Conservation (phyloP, 2,329 filamentous ascomycete genomes). For the Blastomyces parvus region DNA sequence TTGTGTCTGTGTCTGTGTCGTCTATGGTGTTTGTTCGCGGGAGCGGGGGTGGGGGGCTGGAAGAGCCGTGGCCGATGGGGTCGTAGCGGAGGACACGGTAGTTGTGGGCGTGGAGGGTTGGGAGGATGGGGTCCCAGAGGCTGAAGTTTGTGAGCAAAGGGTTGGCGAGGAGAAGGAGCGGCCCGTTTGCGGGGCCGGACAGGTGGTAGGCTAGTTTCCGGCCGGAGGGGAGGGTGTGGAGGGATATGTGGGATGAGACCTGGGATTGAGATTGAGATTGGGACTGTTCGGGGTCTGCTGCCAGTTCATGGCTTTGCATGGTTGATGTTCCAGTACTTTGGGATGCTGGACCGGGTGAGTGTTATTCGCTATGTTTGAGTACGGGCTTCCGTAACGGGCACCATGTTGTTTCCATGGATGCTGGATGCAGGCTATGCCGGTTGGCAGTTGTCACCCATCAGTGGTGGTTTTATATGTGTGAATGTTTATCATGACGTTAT, state of each 20-base stretch:
- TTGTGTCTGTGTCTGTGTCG: constrained; percentile 8
- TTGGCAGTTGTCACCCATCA: too few relatives aligned
- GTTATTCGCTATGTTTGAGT: too few relatives aligned
- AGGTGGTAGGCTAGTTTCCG: constrained; percentile 13
- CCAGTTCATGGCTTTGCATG: not conserved
- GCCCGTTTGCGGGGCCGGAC: constrained; percentile 16
- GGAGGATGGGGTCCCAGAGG: constrained; percentile 36
- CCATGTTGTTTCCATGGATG: too few relatives aligned
- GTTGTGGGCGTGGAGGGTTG: constrained; percentile 26
- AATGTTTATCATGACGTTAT: not conserved
- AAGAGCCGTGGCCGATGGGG: constrained; percentile 37
- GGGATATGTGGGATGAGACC: not conserved
- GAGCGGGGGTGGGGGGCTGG: constrained; percentile 22
- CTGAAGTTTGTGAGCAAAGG: constrained; percentile 31
- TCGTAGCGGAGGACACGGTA: constrained; percentile 39
- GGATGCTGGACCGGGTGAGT: too few relatives aligned
- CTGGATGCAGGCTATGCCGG: too few relatives aligned
- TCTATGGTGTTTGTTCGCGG: too few relatives aligned
- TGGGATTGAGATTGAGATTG: not conserved
- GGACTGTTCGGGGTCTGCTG: not conserved
- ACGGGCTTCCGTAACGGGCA: too few relatives aligned
- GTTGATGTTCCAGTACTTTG: not conserved
- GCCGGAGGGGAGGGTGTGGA: constrained; percentile 13
- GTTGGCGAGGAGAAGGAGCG: constrained; percentile 33
- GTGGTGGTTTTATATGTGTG: too few relatives aligned